Evolutionary conservation across 371 early-diverging fungal genomes (phyloP), one percentile per base, ranked within the genome.

Genomic region (Mortierella sp.): DNA sequence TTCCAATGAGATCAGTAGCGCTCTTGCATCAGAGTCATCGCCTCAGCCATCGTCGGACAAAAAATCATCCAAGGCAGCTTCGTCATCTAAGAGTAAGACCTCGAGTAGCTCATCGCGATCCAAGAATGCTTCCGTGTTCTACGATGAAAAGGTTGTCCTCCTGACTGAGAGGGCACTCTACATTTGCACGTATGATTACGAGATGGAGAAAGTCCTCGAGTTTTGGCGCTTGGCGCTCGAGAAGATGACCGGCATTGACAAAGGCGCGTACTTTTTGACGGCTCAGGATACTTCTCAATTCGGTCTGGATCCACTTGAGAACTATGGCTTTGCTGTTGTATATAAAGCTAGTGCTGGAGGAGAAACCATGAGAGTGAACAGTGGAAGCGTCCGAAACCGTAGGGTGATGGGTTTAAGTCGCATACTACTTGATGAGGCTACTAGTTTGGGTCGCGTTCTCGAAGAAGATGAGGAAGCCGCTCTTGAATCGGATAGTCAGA

Each of bases 121-220:
- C 16, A 6, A 59, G 59, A n/a, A 15, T 15, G 3, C 33, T n/a
- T 41, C 52, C 9, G 53, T 79, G 32, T 74, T 79, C 45, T 91
- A 91, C 65, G 91, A 92, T 67, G 94, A 94, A 76, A 92, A 93
- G 78, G 89, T 94, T 3, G 84, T 94, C 0, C 72, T 93, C 0
- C 71, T 94, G 57, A 93, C 94, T 0, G 85, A 88, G 32, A 85
- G 86, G 22, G 93, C 94, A 0, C 67, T 94, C 0, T 93, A 93
- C 72, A 80, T 94, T 33, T 94, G 94, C 77, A 88, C 91, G 33
- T 93, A 91, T 68, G 90, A 93, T 76, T 92, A 92, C 66, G 87
- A 86, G 57, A 77, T 92, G 65, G 93, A 92, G 70, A 93, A 93
- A 72, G 92, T 93, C 1, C 82, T 92, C 1, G 90, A 92, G 76